Conservation (phyloP, 495 filamentous ascomycete genomes). For the Penicillium chermesinum region DNA sequence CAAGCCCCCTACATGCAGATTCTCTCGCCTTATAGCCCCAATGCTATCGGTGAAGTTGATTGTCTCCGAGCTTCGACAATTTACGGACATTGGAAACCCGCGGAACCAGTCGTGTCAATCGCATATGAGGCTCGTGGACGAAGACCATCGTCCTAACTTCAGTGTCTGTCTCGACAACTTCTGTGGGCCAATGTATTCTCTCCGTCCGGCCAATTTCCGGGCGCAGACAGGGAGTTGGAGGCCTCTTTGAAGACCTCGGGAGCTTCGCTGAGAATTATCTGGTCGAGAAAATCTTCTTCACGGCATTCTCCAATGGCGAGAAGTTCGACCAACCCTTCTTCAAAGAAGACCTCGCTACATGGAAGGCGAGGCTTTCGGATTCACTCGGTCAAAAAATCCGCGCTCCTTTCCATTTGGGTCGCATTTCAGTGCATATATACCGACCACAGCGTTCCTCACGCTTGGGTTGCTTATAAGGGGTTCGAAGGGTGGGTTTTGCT, state of each 20-base stretch:
- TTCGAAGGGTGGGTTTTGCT: conserved; percentile 68
- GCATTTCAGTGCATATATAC: conserved; percentile 60
- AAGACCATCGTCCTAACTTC: conserved; percentile 46
- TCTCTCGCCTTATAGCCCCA: conserved; percentile 56
- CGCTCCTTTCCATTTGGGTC: conserved; percentile 64
- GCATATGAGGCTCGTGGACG: conserved; percentile 63
- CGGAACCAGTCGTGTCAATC: conserved; percentile 29
- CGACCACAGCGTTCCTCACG: conserved; percentile 31
- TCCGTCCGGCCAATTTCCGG: conserved; percentile 42
- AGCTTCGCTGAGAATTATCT: conserved; percentile 50
- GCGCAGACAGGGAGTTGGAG: conserved; percentile 49
- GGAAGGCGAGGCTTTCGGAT: conserved; percentile 55
- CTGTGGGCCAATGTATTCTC: conserved; percentile 59
- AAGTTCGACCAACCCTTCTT: conserved; percentile 54
- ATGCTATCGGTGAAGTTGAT: conserved; percentile 53
- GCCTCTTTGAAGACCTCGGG: conserved; percentile 44
- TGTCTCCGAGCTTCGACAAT: conserved; percentile 55
- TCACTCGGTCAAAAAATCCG: conserved; percentile 75
- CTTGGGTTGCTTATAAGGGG: conserved; percentile 56
- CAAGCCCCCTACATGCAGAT: conserved; percentile 61
- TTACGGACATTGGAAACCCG: conserved; percentile 50
- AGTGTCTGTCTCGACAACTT: conserved; percentile 68
- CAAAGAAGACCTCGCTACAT: conserved; percentile 57
- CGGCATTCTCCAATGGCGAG: conserved; percentile 71
- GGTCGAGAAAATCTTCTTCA: conserved; percentile 62